Percentiles rank a stretch among this genome's conserved stretches.
Evolutionary conservation across 208 protist genomes (phyloP).

Genomic region (Leishmania tarentolae): DNA sequence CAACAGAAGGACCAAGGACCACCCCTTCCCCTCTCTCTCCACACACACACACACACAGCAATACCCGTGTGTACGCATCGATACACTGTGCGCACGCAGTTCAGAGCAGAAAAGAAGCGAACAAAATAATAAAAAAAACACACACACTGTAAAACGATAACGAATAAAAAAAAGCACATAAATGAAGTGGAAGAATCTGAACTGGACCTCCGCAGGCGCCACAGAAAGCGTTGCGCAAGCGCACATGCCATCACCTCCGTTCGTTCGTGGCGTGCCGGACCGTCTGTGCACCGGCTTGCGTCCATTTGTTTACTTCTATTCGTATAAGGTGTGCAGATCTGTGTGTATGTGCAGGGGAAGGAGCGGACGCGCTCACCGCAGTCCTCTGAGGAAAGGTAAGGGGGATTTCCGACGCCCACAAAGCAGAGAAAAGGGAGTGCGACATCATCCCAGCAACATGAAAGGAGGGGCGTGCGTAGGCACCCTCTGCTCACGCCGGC

Average conservation of each 20-base stretch:
- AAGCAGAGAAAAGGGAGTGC: conserved; percentile 19
- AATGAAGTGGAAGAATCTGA: not conserved
- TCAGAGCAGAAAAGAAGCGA: not conserved
- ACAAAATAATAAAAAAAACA: not conserved
- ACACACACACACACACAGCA: not conserved
- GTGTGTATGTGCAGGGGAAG: not conserved
- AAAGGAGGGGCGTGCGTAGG: not conserved
- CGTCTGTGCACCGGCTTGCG: not conserved
- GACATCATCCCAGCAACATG: conserved; percentile 13
- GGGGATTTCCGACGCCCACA: not conserved
- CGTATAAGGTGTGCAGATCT: not conserved
- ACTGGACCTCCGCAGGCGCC: not conserved
- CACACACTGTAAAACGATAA: not conserved
- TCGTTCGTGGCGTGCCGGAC: not conserved
- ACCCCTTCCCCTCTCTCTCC: not conserved
- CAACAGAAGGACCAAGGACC: not conserved
- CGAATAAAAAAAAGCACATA: not conserved
- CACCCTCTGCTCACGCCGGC: not conserved
- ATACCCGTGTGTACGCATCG: not conserved
- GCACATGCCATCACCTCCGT: not conserved
- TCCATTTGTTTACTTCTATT: not conserved
- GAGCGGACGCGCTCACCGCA: not conserved
- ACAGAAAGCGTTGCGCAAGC: not conserved
- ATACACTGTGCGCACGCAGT: not conserved
- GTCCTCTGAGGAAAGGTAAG: not conserved